Percentiles rank a stretch among this genome's conserved stretches.
Evolutionary conservation across 306 rosid genomes (phyloP).

Genomic region (Acacia acuminata): DNA sequence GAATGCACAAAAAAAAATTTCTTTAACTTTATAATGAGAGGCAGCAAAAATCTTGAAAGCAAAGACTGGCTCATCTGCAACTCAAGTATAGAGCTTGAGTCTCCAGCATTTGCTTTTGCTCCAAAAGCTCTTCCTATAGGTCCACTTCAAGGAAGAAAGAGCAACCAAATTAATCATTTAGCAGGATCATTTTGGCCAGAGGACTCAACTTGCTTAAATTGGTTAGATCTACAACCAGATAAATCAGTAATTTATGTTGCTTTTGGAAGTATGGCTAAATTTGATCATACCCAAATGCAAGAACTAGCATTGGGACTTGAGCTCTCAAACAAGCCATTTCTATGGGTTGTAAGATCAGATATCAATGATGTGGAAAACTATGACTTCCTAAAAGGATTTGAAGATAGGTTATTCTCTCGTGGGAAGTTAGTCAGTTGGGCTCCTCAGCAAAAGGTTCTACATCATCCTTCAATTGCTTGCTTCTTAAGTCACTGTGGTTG

Average conservation of each 20-base stretch:
- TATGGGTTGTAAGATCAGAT: slow-evolving; percentile 42
- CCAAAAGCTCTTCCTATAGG: slow-evolving; percentile 38
- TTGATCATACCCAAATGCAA: slow-evolving; percentile 24
- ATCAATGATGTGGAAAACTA: neutral
- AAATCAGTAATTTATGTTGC: slow-evolving; percentile 43
- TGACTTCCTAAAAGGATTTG: slow-evolving; percentile 27
- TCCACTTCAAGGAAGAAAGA: slow-evolving; percentile 34
- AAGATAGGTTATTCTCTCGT: slow-evolving; percentile 8
- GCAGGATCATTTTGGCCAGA: slow-evolving; percentile 36
- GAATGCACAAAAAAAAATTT: slow-evolving; percentile 23
- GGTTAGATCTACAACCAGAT: slow-evolving; percentile 36
- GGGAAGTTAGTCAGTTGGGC: slow-evolving; percentile 37
- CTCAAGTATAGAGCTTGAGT: slow-evolving; percentile 36
- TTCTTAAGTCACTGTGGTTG: slow-evolving; percentile 43
- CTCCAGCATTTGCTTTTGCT: slow-evolving; percentile 29
- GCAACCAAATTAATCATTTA: neutral
- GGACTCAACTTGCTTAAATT: slow-evolving; percentile 38
- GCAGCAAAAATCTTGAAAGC: neutral
- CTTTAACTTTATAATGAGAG: neutral
- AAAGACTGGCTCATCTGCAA: slow-evolving; percentile 43
- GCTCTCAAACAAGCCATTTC: slow-evolving; percentile 31
- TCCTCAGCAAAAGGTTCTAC: slow-evolving; percentile 31
- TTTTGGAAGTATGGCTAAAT: slow-evolving; percentile 39
- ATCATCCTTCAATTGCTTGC: slow-evolving; percentile 35
- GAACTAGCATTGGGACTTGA: slow-evolving; percentile 45